phyloP scores from a whole-genome alignment of 257 asterid species.

The Catharanthus roseus region DNA sequence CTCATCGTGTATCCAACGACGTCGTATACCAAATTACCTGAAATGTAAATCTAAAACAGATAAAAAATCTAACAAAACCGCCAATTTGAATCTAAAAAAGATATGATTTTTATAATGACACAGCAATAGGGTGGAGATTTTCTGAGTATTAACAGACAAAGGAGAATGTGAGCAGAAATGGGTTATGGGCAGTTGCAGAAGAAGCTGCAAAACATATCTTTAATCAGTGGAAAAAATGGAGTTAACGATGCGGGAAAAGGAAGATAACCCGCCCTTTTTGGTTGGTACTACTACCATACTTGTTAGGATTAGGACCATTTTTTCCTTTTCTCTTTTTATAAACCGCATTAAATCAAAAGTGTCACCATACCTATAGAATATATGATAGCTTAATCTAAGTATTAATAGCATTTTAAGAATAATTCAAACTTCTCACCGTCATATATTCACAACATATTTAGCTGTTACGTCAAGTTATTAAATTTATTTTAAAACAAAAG shows the following conservation, averaged over 20 bases:
- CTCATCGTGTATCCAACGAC: slow-evolving; percentile 33
- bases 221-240: background rate
- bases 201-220: background rate
- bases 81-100: background rate
- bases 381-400: too few relatives aligned
- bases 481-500: too few relatives aligned
- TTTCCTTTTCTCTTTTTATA: too few relatives aligned
- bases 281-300: too few relatives aligned
- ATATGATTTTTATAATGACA: background rate
- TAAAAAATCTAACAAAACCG: too few relatives aligned
- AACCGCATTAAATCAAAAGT: too few relatives aligned
- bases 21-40: slow-evolving; percentile 15
- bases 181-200: background rate
- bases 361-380: too few relatives aligned
- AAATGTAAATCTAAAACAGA: background rate
- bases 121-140: background rate
- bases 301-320: too few relatives aligned
- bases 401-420: too few relatives aligned
- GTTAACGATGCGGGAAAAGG: background rate
- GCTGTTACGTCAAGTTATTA: too few relatives aligned
- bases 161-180: background rate
- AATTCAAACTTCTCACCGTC: too few relatives aligned
- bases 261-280: background rate
- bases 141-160: background rate
- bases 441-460: too few relatives aligned